Conservation (phyloP, 345 rosid genomes). For the Eucalyptus globulus region DNA sequence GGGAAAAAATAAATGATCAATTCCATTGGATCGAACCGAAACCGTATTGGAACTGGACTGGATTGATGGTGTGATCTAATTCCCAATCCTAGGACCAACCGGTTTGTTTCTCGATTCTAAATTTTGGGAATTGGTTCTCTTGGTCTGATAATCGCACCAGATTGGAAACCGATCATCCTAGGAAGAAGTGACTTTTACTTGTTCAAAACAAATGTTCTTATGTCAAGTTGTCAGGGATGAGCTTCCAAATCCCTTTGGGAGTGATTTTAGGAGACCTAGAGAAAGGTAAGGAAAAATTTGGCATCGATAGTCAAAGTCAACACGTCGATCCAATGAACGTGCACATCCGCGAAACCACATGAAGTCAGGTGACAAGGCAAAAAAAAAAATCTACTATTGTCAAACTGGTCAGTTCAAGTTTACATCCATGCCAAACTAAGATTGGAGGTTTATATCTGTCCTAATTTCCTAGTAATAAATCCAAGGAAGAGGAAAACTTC, state of each 20-base stretch:
- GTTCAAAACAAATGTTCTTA: not conserved
- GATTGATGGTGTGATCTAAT: too few relatives aligned
- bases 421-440: not conserved
- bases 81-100: too few relatives aligned
- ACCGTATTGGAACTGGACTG: rapidly evolving
- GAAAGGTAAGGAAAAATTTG: not conserved
- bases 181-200: not conserved
- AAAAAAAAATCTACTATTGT: not conserved
- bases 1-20: too few relatives aligned
- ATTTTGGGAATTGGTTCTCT: too few relatives aligned
- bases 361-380: not conserved
- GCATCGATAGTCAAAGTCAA: not conserved
- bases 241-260: too few relatives aligned
- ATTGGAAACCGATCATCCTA: too few relatives aligned
- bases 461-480: not conserved
- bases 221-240: not conserved
- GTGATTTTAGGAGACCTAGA: not conserved
- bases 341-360: not conserved
- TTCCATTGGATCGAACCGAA: too few relatives aligned
- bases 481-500: not conserved
- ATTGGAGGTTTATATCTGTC: not conserved
- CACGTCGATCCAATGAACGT: not conserved
- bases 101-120: too few relatives aligned
- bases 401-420: not conserved
- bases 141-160: rapidly evolving